These are phyloP conservation scores for Suillus brevipes DNA, from an alignment of 768 basidiomycete genomes.

Conservation along the genomic window DNA sequence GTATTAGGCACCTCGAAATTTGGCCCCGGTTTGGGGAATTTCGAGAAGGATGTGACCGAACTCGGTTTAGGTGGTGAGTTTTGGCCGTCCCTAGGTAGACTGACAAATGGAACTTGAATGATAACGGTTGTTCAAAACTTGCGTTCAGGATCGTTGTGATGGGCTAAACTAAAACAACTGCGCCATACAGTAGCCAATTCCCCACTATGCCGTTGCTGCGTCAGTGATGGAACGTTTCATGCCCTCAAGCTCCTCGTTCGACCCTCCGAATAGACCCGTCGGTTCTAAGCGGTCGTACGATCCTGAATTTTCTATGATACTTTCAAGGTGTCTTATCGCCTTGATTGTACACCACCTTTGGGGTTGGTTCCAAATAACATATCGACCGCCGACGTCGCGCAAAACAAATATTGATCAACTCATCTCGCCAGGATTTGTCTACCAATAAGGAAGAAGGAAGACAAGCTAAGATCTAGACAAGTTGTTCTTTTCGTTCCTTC, in stretches of 20 bases:
- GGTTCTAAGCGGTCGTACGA: no score
- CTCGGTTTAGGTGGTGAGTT: not conserved
- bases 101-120: not conserved
- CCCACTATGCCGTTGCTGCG: not conserved
- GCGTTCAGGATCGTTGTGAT: not conserved
- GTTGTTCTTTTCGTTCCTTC: not conserved
- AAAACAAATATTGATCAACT: not conserved
- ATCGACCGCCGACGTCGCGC: not conserved
- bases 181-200: not conserved
- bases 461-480: not conserved
- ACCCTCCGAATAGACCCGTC: no score
- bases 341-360: no score
- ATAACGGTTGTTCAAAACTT: not conserved
- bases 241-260: not conserved
- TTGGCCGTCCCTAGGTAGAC: not conserved
- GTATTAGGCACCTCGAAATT: not conserved
- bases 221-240: not conserved
- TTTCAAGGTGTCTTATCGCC: no score
- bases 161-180: not conserved
- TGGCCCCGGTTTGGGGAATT: not conserved
- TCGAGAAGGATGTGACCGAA: not conserved
- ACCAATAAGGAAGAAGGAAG: not conserved
- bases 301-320: no score
- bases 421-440: not conserved
- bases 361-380: no score